Base-by-base conservation (phyloP, 2,329 filamentous ascomycete genomes). In the Phaeophleospora eucalypticola region DNA sequence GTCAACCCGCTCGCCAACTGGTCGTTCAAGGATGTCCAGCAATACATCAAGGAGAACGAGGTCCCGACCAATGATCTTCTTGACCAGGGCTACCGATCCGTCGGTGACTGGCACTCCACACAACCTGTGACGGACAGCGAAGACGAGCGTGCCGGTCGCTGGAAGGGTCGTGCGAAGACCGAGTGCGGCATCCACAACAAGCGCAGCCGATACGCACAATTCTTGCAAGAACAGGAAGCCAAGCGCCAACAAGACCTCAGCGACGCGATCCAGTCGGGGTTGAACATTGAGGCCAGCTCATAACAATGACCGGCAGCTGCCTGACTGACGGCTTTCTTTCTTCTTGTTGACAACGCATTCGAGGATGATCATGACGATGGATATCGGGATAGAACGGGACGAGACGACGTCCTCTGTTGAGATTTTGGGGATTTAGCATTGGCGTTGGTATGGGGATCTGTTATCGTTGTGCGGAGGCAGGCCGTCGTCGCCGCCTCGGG, bases 101-200 rank as follows among this genome's bases (percentile, higher is more conserved):
- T 98, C 53, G 93, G 93, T 52, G 93, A 98, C 76, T 97, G 90
- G 88, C 93, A 98, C 78, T 95, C 89, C 41, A 98, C 93, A 3
- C 85, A 75, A 55, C 90, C 93, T 10, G 89, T 97, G 51, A 82
- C 78, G 54, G 89, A 91, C 49, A 87, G 87, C 56, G 93, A 98
- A 72, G 93, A 97, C 63, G 93, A 98, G 80, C 85, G 93, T 42
- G 86, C 93, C 7, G 93, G 93, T 48, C 84, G 93, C 58, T 98
- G 93, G 93, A 96, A 95, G 79, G 93, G 93, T 52, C 86, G 89
- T 69, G 74, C 79, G 63, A 98, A 98, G 84, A 94, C 89, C 14
- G 93, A 98, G 75, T 98, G 93, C 69, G 93, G 93, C 39, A 97
- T 98, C 65, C 93, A 98, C 81, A 97, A 97, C 78, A 94, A 93